Evolutionary conservation across 2,329 filamentous ascomycete species (phyloP), one percentile per base, ranked within the genome.

Genomic region (Fusarium sp.): DNA sequence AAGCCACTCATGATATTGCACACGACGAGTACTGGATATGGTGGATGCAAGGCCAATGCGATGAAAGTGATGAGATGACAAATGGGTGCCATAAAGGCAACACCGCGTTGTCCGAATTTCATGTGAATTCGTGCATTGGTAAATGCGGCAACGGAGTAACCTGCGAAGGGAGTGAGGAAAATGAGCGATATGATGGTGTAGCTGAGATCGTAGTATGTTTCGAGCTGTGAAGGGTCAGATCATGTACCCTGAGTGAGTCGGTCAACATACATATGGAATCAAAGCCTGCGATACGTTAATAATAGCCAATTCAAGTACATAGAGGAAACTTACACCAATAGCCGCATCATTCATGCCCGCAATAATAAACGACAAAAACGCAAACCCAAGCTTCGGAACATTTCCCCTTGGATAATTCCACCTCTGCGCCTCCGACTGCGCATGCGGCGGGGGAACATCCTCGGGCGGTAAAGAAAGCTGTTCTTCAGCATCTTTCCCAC

Each of bases 291-390:
- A 11, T 31, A 20, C 8, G 3, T 70, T 10, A 70, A 67, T 0
- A 7, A 33, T 8, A 2, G 6, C 28, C 4, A 18, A 44, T 21
- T 12, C 2, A 2, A 8, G 5, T 8, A 11, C 8, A n/a, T 1
- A 4, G 2, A 8, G 5, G 2, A 12, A 29, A 77, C 82, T 58
- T 80, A 86, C 86, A 52, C 88, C 88, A 54, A 87, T 85, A 18
- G 87, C 84, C 5, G 85, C 89, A 75, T 91, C 89, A 64, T 90
- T 91, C 78, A 88, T 84, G 0, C 89, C 89, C 64, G 89, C 85
- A 42, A 90, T 81, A 4, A 88, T 80, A 61, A 91, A 89, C 0
- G 85, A 84, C 74, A 86, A 82, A 71, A 90, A 89, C 0, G 86
- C 84, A 37, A 81, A 81, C 0, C 39, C 74, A 2, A 82, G 64